Base-by-base conservation (phyloP, 2,329 filamentous ascomycete genomes). In the Fusarium sp. region DNA sequence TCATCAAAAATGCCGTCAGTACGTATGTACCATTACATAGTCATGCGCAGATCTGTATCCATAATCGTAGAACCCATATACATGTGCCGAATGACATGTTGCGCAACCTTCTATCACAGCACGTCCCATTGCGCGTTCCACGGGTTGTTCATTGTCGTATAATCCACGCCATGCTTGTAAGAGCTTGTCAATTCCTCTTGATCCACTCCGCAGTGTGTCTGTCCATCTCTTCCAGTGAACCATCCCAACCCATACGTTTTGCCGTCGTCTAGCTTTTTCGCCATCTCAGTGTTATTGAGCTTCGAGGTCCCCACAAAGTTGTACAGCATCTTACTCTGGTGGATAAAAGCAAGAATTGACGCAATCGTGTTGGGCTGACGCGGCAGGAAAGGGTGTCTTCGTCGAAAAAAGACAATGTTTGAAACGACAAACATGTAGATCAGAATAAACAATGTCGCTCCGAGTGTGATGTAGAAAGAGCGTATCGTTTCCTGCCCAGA, bases 361-460 rank as follows among this genome's bases (percentile, higher is more conserved):
- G 91, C 89, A 70, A 95, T 94, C 20, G 91, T 93, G 71, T 90
- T 92, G 6, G 92, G 91, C 80, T 94, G 90, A 6, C 92, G 86
- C 2, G 92, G 92, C 56, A 94, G 81, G 77, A 94, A 94, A 4
- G 91, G 87, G 56, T 88, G 87, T 1, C 88, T 84, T 15, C 92
- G 87, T 2, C 86, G 84, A 19, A 82, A 58, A 72, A 91, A 90
- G 19, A 91, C 89, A 2, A 89, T 72, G 2, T 78, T 76, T 1
- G 90, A 86, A 22, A 91, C 85, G 23, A 83, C 71, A 56, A 84
- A 82, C 76, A 94, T 87, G 76, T 90, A 90, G 8, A 86, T 32
- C n/a, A 93, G 82, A 68, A 93, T 92, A 49, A 85, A 80, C 5
- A 88, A 78, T 1, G 88, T 87, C 19, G 92, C 79, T 0, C 77